Evolutionary conservation across 805 yeast genomes (phyloP).

Genomic region (Scheffersomyces ergatensis): DNA sequence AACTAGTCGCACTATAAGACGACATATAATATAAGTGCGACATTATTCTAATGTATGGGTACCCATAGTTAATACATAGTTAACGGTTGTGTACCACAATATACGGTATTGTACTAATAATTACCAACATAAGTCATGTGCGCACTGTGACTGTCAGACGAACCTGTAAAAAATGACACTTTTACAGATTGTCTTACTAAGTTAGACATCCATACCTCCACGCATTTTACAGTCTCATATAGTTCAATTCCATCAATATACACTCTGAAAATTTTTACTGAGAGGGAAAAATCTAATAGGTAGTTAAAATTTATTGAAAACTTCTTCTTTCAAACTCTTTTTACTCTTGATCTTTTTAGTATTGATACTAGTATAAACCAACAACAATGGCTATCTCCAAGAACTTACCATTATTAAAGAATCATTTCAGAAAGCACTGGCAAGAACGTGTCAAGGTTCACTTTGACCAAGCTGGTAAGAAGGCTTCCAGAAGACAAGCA

Average conservation of each 20-base stretch:
- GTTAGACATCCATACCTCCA: neutral
- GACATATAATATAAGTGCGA: too few species aligned
- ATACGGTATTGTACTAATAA: constrained; percentile 1
- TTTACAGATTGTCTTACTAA: neutral
- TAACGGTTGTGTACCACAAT: too few species aligned
- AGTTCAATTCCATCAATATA: too few species aligned
- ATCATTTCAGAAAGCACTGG: constrained; percentile 99
- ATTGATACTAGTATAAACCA: constrained; percentile 2
- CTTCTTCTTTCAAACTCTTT: too few species aligned
- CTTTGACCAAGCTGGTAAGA: constrained; percentile 99
- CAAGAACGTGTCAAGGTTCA: constrained; percentile 99
- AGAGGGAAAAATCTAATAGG: neutral
- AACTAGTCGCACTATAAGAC: too few species aligned
- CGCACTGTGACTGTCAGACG: constrained; percentile 3
- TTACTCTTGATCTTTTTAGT: too few species aligned
- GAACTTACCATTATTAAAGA: constrained; percentile 98
- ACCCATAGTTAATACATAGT: too few species aligned
- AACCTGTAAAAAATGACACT: neutral
- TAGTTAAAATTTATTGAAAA: too few species aligned
- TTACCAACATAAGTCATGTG: constrained; percentile 1
- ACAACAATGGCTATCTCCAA: constrained; percentile 83
- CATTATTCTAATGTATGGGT: too few species aligned
- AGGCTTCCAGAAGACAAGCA: constrained; percentile 93
- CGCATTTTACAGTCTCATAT: neutral
- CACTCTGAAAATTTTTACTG: constrained; percentile 1